Conservation (phyloP, 2,329 filamentous ascomycete genomes). For the Ascosphaera apis region DNA sequence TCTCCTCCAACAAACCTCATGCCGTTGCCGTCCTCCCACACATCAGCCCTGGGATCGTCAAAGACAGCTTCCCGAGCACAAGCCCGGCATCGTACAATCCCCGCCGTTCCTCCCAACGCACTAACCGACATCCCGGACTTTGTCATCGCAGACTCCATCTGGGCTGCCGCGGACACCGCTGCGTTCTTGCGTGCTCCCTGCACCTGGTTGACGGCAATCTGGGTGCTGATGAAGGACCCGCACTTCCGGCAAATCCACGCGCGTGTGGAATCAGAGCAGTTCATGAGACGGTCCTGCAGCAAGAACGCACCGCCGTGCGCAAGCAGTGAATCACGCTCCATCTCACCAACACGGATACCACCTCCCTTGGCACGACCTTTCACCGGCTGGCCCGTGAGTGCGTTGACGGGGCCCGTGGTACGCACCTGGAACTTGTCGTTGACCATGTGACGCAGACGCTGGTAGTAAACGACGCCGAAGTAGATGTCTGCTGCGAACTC, state of each 20-base stretch:
- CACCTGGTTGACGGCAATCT: slow-evolving; percentile 12
- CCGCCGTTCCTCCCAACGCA: slow-evolving; percentile 34
- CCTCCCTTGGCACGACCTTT: slow-evolving; percentile 91
- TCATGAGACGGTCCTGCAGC: slow-evolving; percentile 83
- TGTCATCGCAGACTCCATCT: slow-evolving; percentile 17
- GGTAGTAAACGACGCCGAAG: slow-evolving; percentile 93
- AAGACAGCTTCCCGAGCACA: slow-evolving; percentile 44
- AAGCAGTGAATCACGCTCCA: slow-evolving; percentile 89
- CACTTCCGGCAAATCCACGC: slow-evolving; percentile 78
- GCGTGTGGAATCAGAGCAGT: slow-evolving; percentile 82
- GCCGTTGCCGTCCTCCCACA: slow-evolving; percentile 81
- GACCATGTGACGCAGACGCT: slow-evolving; percentile 95
- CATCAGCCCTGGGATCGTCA: slow-evolving; percentile 43
- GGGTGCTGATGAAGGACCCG: slow-evolving; percentile 71
- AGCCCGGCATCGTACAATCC: slow-evolving; percentile 53
- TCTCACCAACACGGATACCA: slow-evolving; percentile 97
- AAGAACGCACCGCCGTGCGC: slow-evolving; percentile 91
- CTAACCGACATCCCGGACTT: slow-evolving; percentile 31
- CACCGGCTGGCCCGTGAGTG: slow-evolving; percentile 83
- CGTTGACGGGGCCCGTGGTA: slow-evolving; percentile 79
- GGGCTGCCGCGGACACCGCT: slow-evolving; percentile 7
- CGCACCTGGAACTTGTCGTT: slow-evolving; percentile 99
- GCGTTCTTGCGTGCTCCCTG: slow-evolving; percentile 6
- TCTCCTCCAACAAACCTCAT: slow-evolving; percentile 69
- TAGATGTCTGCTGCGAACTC: slow-evolving; percentile 92